Evolutionary conservation across 2,329 filamentous ascomycete genomes (phyloP), one percentile per base, ranked within the genome.

Genomic region (Calonectria pseudoturangicola): DNA sequence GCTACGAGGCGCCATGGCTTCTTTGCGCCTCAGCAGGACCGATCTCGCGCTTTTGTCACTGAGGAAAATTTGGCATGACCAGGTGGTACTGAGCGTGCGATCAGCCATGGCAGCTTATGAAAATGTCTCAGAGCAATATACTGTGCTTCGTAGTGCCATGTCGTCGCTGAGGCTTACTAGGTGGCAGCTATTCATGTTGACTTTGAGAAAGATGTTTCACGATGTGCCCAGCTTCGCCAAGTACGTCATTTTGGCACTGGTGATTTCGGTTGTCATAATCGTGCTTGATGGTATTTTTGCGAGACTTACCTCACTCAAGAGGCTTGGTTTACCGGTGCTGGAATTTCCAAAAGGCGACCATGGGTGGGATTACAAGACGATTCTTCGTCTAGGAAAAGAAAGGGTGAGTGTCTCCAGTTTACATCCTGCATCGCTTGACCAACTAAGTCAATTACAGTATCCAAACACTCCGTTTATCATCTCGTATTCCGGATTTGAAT

Each of bases 281-380:
- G 2, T 54, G 16, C 28, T 54, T 33, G 50, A 54, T 54, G 2
- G 7, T 5, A 33, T 54, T 2, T 54, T 33, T 33, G 50, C 27
- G 28, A 30, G 16, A 12, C 10, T 54, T 3, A 54, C 50, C 16
- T 54, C 50, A n/a, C 50, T 54, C 50, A 54, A n/a, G 28, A 54
- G 50, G 7, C 50, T 54, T 4, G 50, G 50, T 33, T 54, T 54
- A 54, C 50, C 50, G n/a, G 50, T 54, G 9, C 28, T 54, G 16
- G 28, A 54, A 33, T 54, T 54, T 54, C 50, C 50, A 18, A 54
- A 54, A 28, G 50, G 50, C 1, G 3, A 33, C 15, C 50, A 54
- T n/a, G 50, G 50, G 27, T 54, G 50, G 50, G 50, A 54, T 54
- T 54, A 54, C 50, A 54, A 54, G 27, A 33, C 27, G 16, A 54